Conservation (phyloP, 306 rosid genomes). For the Fragaria ananassa region DNA sequence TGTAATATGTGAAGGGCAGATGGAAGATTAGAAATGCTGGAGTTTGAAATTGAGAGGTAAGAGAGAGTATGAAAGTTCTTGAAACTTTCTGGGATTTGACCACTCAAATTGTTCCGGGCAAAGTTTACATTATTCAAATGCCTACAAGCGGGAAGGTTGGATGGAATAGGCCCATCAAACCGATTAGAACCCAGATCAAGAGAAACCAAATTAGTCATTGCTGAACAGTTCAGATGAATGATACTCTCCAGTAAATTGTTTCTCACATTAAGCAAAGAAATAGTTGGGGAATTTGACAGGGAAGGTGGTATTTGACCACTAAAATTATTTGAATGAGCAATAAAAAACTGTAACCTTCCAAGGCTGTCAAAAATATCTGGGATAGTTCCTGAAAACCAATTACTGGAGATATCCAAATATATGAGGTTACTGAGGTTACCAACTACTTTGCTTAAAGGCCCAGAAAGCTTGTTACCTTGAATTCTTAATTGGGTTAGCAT, state of each 20-base stretch:
- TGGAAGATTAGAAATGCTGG: conserved; percentile 28
- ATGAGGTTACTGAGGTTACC: conserved; percentile 30
- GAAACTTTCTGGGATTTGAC: conserved; percentile 28
- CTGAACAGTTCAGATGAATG: conserved; percentile 28
- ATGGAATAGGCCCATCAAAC: conserved; percentile 35
- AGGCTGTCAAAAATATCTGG: conserved; percentile 26
- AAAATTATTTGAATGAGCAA: conserved; percentile 21
- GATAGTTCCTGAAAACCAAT: conserved; percentile 27
- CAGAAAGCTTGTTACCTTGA: conserved; percentile 24
- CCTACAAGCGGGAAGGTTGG: conserved; percentile 30
- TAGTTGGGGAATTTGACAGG: conserved; percentile 18
- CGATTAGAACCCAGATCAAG: conserved; percentile 30
- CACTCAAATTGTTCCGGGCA: conserved; percentile 19
- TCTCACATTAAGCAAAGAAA: conserved; percentile 14
- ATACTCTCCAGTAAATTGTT: conserved; percentile 25
- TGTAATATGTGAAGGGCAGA: conserved; percentile 30
- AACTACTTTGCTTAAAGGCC: conserved; percentile 16
- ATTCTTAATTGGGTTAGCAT: conserved; percentile 1
- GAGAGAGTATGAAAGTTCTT: conserved; percentile 25
- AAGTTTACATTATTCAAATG: conserved; percentile 28
- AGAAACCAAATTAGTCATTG: conserved; percentile 31
- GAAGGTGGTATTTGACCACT: conserved; percentile 26
- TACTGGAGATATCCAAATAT: conserved; percentile 28
- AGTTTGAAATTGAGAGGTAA: conserved; percentile 25
- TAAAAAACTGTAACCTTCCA: conserved; percentile 6